Evolutionary conservation across 768 basidiomycete species (phyloP), one percentile per base, ranked within the genome.

Genomic region (Russula ochroleuca): DNA sequence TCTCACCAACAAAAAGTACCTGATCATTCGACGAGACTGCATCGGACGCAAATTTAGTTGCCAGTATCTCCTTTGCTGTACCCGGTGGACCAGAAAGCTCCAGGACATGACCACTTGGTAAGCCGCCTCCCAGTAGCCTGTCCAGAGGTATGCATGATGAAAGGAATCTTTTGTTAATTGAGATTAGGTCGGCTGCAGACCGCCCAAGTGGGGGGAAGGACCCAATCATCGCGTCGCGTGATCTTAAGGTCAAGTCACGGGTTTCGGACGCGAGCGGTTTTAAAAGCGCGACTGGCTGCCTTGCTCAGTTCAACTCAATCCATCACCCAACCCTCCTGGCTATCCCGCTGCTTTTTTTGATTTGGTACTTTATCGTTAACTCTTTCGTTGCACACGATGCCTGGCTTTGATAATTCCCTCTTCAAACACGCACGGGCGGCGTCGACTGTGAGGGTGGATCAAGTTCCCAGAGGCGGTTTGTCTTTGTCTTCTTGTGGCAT

Each of bases 31-130:
- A 72, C 62, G 81, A 74, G 3, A 81, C 73, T 60, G 86, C 83
- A 3, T 74, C 77, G 38, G 74, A 71, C 15, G 80, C 78, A 50
- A 88, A 78, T 56, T 79, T 77, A 15, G 80, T 72, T 10, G 81
- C 81, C 9, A 90, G 66, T 1, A 69, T 70, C 62, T 86, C 86
- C 67, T 88, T 91, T 11, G 82, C 80, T 43, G 82, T 80, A 53
- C 90, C 90, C 0, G 90, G 89, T 50, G 88, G 86, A 0, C 90
- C 89, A 35, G 87, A 87, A 68, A 92, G 75, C 74, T 92, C 90
- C 21, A 91, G 77, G 65, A 89, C 78, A 66, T 81, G 78, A 9
- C 87, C 86, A 61, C 78, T 78, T 59, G 76, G 73, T 50, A 92
- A 73, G 17, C 90, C 90, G 50, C 87, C 87, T 37, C 77, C 80